These are phyloP conservation scores for Neofusicoccum sp. DNA, from an alignment of 2,329 filamentous ascomycete species.

Conservation along the genomic window DNA sequence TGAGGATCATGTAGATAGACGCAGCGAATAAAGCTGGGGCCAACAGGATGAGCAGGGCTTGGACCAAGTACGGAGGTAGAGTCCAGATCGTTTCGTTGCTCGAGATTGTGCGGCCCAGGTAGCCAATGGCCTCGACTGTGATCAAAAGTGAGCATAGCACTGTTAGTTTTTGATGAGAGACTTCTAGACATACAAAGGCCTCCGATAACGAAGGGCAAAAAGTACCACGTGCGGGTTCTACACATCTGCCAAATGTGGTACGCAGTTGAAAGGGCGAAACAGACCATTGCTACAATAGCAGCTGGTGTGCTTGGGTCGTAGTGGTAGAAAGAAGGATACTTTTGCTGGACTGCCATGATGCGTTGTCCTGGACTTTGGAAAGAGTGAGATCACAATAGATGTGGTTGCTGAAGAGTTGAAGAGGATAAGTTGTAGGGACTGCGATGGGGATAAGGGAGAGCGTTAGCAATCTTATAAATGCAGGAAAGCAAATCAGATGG, in stretches of 20 bases:
- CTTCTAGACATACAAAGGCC: constrained; percentile 50
- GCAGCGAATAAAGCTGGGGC: constrained; percentile 53
- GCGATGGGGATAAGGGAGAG: no score
- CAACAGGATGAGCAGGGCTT: constrained; percentile 48
- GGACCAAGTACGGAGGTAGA: constrained; percentile 45
- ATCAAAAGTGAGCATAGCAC: neutral
- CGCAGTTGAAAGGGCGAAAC: constrained; percentile 32
- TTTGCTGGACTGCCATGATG: no score
- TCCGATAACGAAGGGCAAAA: constrained; percentile 54
- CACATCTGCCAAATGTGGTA: constrained; percentile 45
- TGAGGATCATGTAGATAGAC: constrained; percentile 48
- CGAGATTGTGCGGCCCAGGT: constrained; percentile 44
- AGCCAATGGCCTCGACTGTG: constrained; percentile 55
- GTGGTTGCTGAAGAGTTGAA: no score
- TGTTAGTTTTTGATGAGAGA: constrained; percentile 6
- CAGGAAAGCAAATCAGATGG: no score
- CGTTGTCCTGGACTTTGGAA: no score
- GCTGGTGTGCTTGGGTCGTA: no score
- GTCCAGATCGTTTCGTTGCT: constrained; percentile 34
- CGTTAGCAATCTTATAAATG: no score
- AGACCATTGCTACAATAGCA: no score
- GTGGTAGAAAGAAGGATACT: no score
- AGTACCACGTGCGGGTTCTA: constrained; percentile 50
- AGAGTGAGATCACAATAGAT: no score
- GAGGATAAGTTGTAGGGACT: no score